Percentiles rank a stretch among this genome's conserved stretches.
phyloP scores from a whole-genome alignment of 1,139 yeast genomes.

The Saccharomyces pastorianus region DNA sequence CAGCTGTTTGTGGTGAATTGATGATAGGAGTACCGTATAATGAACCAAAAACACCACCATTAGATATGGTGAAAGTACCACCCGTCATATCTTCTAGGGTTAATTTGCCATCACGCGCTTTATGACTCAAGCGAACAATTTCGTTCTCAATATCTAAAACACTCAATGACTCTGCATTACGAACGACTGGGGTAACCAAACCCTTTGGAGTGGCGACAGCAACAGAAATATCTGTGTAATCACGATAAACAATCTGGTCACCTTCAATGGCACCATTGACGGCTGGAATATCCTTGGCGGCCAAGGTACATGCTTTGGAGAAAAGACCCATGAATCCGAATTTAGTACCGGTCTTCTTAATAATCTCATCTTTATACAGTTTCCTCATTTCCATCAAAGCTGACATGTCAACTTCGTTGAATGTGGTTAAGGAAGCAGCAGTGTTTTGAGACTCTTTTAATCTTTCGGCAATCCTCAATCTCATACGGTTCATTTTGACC shows the following conservation, averaged over 20 bases:
- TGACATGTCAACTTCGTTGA: slow-evolving; percentile 97
- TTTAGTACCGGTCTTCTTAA: slow-evolving; percentile 89
- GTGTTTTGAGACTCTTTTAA: slow-evolving; percentile 98
- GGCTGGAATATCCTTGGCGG: slow-evolving; percentile 91
- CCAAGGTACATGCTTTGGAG: slow-evolving; percentile 87
- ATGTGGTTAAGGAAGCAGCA: slow-evolving; percentile 95
- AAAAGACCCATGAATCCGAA: slow-evolving; percentile 99
- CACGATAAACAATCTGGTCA: slow-evolving; percentile 91
- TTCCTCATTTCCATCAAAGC: slow-evolving; percentile 90
- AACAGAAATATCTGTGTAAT: slow-evolving; percentile 88
- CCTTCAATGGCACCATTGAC: slow-evolving; percentile 94
- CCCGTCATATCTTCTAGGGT: slow-evolving; percentile 98
- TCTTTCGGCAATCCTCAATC: slow-evolving; percentile 97
- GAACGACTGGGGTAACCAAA: slow-evolving; percentile 93
- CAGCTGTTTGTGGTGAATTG: slow-evolving; percentile 97
- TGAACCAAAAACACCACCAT: slow-evolving; percentile 99
- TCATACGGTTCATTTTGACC: slow-evolving; percentile 99
- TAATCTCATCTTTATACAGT: slow-evolving; percentile 90
- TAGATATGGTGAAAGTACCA: slow-evolving; percentile 97
- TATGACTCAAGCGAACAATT: slow-evolving; percentile 70
- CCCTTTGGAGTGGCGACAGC: slow-evolving; percentile 99
- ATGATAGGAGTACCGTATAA: slow-evolving; percentile 97
- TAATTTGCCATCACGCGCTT: slow-evolving; percentile 95
- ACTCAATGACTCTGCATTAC: slow-evolving; percentile 90
- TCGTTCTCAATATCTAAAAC: slow-evolving; percentile 87